Conservation (phyloP, 1,284 basidiomycete species). For the Tausonia pullulans region DNA sequence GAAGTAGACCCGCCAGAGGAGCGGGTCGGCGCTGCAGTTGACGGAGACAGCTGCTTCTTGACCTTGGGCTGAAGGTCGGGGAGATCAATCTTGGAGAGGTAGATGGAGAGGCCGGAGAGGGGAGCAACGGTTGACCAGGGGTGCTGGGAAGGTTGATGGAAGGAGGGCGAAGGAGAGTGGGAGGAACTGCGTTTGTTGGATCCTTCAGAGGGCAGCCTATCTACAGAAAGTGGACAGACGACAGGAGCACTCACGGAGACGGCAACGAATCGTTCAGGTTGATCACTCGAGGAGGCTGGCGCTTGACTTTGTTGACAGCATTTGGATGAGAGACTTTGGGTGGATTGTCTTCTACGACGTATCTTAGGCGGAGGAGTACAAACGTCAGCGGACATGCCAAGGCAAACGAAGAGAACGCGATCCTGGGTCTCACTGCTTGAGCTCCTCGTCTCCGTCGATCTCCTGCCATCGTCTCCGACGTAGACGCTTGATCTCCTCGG, state of each 20-base stretch:
- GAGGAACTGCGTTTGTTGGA: neutral
- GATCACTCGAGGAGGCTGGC: constrained; percentile 52
- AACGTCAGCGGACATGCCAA: neutral
- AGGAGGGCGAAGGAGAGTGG: neutral
- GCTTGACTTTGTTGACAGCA: too few relatives aligned
- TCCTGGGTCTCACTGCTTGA: constrained; percentile 50
- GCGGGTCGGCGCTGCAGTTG: neutral
- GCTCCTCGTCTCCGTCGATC: constrained; percentile 46
- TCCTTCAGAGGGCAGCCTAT: too few relatives aligned
- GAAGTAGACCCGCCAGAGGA: too few relatives aligned
- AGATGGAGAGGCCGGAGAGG: constrained; percentile 52
- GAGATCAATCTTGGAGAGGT: constrained; percentile 70
- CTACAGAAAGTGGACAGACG: neutral
- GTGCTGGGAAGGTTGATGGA: neutral
- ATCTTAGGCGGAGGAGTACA: constrained; percentile 29
- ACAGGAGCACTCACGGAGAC: neutral
- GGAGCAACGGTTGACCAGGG: constrained; percentile 39
- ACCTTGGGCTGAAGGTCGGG: constrained; percentile 54
- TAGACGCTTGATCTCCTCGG: constrained; percentile 62
- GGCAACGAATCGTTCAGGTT: constrained; percentile 46
- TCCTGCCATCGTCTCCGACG: constrained; percentile 42
- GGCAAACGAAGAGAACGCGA: constrained; percentile 31
- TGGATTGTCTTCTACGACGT: constrained; percentile 41
- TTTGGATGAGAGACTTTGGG: too few relatives aligned
- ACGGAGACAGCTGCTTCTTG: neutral